Conservation (phyloP, 495 filamentous ascomycete genomes). For the Aspergillus leporis region DNA sequence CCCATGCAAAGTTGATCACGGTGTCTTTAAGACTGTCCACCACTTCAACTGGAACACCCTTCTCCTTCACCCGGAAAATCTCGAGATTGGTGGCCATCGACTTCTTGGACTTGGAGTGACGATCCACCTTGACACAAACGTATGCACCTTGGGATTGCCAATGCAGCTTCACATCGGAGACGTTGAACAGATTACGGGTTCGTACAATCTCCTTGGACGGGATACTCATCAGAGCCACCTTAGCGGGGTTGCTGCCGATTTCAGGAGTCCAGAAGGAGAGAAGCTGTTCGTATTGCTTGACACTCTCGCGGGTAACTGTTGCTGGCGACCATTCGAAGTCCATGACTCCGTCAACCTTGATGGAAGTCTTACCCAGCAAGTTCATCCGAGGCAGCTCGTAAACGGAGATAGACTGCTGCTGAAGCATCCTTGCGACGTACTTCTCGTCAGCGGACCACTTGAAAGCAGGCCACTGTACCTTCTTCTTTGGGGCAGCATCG, state of each 20-base stretch:
- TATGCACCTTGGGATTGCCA: conserved; percentile 95
- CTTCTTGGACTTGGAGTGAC: conserved; percentile 99
- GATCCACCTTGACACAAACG: conserved; percentile 97
- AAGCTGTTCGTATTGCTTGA: conserved; percentile 90
- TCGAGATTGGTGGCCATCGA: conserved; percentile 94
- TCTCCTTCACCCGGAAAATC: conserved; percentile 95
- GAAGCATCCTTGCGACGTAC: conserved; percentile 90
- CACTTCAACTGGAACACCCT: conserved; percentile 96
- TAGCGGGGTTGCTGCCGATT: conserved; percentile 96
- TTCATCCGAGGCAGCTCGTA: conserved; percentile 94
- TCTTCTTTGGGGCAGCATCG: conserved; percentile 77
- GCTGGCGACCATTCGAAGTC: conserved; percentile 98
- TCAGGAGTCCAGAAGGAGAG: conserved; percentile 99
- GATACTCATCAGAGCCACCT: conserved; percentile 93
- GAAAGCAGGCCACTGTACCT: conserved; percentile 97
- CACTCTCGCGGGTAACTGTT: conserved; percentile 70
- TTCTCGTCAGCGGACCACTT: conserved; percentile 98
- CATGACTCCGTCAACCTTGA: conserved; percentile 94
- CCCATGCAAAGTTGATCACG: conserved; percentile 99
- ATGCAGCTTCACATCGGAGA: conserved; percentile 88
- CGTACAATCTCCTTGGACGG: conserved; percentile 91
- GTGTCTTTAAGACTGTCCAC: conserved; percentile 96
- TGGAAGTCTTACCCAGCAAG: conserved; percentile 79
- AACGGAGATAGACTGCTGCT: conserved; percentile 84
- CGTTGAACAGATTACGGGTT: conserved; percentile 95